Conservation (phyloP, 106 monocot species). For the Narthecium ossifragum region DNA sequence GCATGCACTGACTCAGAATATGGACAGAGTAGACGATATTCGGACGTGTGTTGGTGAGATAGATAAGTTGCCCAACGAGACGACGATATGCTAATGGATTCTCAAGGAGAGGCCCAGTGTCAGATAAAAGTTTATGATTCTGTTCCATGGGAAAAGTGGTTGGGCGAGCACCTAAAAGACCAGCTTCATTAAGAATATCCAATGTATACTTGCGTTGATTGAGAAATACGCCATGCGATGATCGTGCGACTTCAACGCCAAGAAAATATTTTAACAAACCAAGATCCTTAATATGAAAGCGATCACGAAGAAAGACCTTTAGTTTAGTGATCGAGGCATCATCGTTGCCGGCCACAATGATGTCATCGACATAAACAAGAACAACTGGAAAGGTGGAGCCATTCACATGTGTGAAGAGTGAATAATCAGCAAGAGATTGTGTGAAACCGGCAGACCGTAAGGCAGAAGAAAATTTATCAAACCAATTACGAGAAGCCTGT, state of each 20-base stretch:
- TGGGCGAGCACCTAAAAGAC: background rate
- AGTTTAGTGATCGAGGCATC: background rate
- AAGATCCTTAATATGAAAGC: slow-evolving; percentile 18
- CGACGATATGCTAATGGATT: background rate
- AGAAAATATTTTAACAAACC: slow-evolving; percentile 13
- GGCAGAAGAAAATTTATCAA: slow-evolving; percentile 1
- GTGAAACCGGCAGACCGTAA: background rate
- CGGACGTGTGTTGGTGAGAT: background rate
- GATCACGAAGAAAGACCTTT: background rate
- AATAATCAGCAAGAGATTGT: slow-evolving; percentile 4
- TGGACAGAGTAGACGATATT: background rate
- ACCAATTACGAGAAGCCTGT: slow-evolving; percentile 14
- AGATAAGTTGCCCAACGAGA: background rate
- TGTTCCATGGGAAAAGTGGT: background rate
- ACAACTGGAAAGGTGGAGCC: background rate
- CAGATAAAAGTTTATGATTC: background rate
- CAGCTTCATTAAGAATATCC: slow-evolving; percentile 4
- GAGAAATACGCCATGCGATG: background rate
- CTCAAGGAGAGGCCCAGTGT: too few relatives aligned
- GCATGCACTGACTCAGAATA: slow-evolving; percentile 1
- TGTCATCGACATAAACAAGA: slow-evolving; percentile 20
- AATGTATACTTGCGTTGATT: slow-evolving; percentile 7
- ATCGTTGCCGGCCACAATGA: slow-evolving; percentile 9
- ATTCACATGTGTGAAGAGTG: background rate
- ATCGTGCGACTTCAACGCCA: slow-evolving; percentile 12